Evolutionary conservation across 176 grass and related monocot species (phyloP).

Genomic region (Poa pratensis): DNA sequence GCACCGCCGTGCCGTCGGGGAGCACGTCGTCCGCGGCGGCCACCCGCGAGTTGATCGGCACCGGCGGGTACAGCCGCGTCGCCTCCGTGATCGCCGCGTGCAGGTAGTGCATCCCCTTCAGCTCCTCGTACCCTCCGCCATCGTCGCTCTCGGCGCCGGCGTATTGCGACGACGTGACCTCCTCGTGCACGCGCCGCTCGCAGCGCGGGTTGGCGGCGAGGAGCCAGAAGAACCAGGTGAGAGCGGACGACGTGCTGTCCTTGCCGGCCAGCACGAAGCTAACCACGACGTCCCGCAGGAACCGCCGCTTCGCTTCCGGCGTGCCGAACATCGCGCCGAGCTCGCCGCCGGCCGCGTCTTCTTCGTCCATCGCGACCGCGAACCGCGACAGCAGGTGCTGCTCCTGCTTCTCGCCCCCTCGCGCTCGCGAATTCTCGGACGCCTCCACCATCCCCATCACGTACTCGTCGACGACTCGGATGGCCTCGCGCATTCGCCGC

Average conservation of each 20-base stretch:
- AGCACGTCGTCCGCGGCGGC: constrained; percentile 55
- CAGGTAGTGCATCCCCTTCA: constrained; percentile 64
- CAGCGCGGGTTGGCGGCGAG: constrained; percentile 52
- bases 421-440: neutral
- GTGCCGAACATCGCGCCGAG: constrained; percentile 49
- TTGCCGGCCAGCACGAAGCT: constrained; percentile 75
- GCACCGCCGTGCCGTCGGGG: constrained; percentile 71
- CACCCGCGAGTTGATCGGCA: constrained; percentile 61
- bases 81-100: constrained; percentile 70
- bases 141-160: neutral
- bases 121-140: constrained; percentile 36
- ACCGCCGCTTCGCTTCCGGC: constrained; percentile 50
- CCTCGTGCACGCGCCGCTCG: constrained; percentile 51
- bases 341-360: constrained; percentile 9
- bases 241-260: constrained; percentile 58
- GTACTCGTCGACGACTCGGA: constrained; percentile 48
- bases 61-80: constrained; percentile 78
- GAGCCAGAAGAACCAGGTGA: constrained; percentile 87
- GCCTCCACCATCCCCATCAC: constrained; percentile 45
- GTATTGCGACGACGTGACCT: constrained; percentile 6
- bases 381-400: constrained; percentile 74
- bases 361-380: constrained; percentile 49
- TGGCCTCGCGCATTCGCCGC: constrained; percentile 54
- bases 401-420: constrained; percentile 36
- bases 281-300: constrained; percentile 69